phyloP scores from a whole-genome alignment of 2,329 filamentous ascomycete species.

The Neonectria coccinea region DNA sequence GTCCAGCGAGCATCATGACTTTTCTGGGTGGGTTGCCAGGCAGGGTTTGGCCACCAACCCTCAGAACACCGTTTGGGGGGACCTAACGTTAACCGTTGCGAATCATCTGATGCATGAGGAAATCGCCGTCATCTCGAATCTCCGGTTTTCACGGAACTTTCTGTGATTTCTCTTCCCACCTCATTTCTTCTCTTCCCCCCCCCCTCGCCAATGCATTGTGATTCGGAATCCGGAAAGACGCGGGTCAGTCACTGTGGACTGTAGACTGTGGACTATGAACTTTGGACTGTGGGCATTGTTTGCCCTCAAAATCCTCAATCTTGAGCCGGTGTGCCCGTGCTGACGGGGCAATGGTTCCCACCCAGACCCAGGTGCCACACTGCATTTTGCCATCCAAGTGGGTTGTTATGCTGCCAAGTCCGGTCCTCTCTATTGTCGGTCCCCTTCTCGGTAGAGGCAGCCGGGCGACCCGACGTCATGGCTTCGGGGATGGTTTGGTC shows the following conservation, averaged over 20 bases:
- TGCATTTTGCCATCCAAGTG: slow-evolving; percentile 7
- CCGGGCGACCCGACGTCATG: slow-evolving; percentile 25
- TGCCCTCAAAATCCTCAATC: slow-evolving; percentile 4
- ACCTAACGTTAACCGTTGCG: background rate
- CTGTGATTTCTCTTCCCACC: slow-evolving; percentile 10
- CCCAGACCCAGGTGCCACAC: slow-evolving; percentile 1
- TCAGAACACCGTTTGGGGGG: slow-evolving; percentile 13
- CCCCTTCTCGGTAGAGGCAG: slow-evolving; percentile 7
- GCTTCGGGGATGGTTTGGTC: background rate
- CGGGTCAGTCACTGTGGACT: background rate
- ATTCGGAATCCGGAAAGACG: slow-evolving; percentile 12
- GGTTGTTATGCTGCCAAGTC: background rate
- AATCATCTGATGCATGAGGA: slow-evolving; percentile 28
- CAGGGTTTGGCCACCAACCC: background rate
- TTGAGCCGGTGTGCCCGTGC: slow-evolving; percentile 14
- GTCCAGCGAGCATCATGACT: slow-evolving; percentile 11
- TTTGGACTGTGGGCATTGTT: slow-evolving; percentile 1
- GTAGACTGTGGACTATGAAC: background rate
- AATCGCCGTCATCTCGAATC: slow-evolving; percentile 18
- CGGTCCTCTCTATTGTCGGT: slow-evolving; percentile 4
- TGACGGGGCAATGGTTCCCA: slow-evolving; percentile 25
- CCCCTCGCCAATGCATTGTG: background rate
- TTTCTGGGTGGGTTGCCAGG: background rate
- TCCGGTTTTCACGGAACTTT: slow-evolving; percentile 13
- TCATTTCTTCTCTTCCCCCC: slow-evolving; percentile 10